A percentile compares a stretch with the other conserved stretches of the same genome.
phyloP scores from a whole-genome alignment of 345 rosid species.

The Angophora floribunda region DNA sequence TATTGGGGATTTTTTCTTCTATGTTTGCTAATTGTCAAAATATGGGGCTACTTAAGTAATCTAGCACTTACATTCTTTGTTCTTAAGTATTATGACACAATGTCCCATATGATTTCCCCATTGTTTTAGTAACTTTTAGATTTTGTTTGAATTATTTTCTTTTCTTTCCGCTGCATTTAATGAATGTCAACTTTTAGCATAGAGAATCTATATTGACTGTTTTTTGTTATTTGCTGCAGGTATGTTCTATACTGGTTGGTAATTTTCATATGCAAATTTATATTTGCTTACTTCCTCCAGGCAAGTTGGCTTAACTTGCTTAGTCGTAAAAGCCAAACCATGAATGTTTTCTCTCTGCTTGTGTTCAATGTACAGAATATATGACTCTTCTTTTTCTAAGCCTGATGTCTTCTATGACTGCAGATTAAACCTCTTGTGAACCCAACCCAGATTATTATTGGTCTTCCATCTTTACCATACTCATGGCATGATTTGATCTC shows the following conservation, averaged over 20 bases:
- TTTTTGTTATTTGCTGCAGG: slow-evolving; percentile 25
- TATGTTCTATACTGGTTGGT: slow-evolving; percentile 94
- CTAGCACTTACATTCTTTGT: neutral
- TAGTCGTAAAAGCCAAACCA: neutral
- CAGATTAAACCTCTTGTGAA: slow-evolving; percentile 87
- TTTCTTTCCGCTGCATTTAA: neutral
- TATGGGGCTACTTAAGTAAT: neutral
- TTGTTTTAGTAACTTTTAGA: neutral
- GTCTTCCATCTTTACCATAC: slow-evolving; percentile 35
- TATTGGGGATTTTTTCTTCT: neutral
- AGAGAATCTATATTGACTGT: neutral
- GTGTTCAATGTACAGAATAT: neutral
- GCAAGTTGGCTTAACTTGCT: slow-evolving; percentile 25
- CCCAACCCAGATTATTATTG: slow-evolving; percentile 52
- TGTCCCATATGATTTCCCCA: neutral
- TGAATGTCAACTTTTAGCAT: neutral
- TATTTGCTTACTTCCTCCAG: slow-evolving; percentile 97
- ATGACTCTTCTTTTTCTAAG: neutral
- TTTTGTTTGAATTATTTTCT: neutral
- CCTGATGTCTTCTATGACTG: slow-evolving; percentile 5
- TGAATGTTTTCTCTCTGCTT: neutral
- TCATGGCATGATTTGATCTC: slow-evolving; percentile 97
- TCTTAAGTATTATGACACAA: neutral
- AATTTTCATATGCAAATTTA: slow-evolving; percentile 75
- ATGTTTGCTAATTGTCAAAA: neutral